These are phyloP conservation scores for Aspergillus brunneoviolaceus DNA, from an alignment of 2,329 filamentous ascomycete species.

Conservation along the genomic window DNA sequence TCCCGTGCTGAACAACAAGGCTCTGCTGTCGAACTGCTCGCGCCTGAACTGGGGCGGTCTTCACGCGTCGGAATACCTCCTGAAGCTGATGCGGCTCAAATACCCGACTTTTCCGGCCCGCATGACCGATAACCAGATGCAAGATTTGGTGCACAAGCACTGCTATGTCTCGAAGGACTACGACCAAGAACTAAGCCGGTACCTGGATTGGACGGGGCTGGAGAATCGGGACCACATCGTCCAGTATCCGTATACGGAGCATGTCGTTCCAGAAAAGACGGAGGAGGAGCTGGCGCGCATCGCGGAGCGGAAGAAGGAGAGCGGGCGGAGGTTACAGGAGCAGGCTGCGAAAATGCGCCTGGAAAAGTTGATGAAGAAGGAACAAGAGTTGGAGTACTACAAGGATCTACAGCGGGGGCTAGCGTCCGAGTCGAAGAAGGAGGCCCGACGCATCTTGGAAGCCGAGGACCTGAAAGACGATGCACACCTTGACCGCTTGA, in stretches of 20 bases:
- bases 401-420: slow-evolving; percentile 75
- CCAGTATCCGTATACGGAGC: slow-evolving; percentile 92
- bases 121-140: slow-evolving; percentile 80
- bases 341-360: slow-evolving; percentile 97
- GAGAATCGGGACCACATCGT: slow-evolving; percentile 87
- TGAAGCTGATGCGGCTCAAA: slow-evolving; percentile 85
- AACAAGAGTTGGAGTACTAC: slow-evolving; percentile 93
- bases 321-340: slow-evolving; percentile 84
- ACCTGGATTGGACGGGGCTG: slow-evolving; percentile 86
- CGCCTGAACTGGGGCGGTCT: slow-evolving; percentile 93
- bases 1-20: slow-evolving; percentile 82
- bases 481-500: slow-evolving; percentile 73
- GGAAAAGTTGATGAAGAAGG: slow-evolving; percentile 92
- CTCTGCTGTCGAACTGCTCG: slow-evolving; percentile 79
- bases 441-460: slow-evolving; percentile 80
- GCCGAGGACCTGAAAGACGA: slow-evolving; percentile 92
- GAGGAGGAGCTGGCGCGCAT: slow-evolving; percentile 89
- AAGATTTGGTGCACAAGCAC: slow-evolving; percentile 82
- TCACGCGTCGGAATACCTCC: slow-evolving; percentile 84
- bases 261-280: slow-evolving; percentile 84
- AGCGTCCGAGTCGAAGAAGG: slow-evolving; percentile 81
- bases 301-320: slow-evolving; percentile 93
- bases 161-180: slow-evolving; percentile 87
- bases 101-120: slow-evolving; percentile 88
- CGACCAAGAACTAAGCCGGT: slow-evolving; percentile 70